These are phyloP conservation scores for Fusarium citri DNA, from an alignment of 2,329 filamentous ascomycete genomes.

Conservation along the genomic window DNA sequence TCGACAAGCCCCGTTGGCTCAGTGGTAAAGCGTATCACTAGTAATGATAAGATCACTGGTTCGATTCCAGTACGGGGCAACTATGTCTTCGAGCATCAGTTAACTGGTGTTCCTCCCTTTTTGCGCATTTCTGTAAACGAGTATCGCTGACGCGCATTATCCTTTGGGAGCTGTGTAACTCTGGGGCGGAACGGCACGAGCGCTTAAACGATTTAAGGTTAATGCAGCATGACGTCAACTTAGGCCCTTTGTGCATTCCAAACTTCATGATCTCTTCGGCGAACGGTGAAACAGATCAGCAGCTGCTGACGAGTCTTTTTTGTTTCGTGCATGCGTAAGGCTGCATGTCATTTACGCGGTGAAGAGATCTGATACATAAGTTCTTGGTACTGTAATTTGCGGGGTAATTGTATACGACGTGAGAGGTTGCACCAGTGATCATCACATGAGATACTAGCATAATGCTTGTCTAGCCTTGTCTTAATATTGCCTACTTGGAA, in stretches of 20 bases:
- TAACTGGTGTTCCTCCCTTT: neutral
- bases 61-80: conserved; percentile 41
- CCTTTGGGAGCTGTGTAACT: neutral
- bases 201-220: conserved; percentile 23
- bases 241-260: neutral
- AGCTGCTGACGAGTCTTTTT: neutral
- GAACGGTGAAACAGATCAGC: neutral
- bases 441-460: neutral
- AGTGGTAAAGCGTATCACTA: conserved; percentile 45
- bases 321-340: neutral
- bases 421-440: neutral
- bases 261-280: neutral
- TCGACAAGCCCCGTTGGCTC: conserved; percentile 37
- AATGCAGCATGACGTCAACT: conserved; percentile 3
- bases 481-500: neutral
- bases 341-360: neutral
- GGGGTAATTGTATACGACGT: neutral
- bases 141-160: neutral
- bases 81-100: neutral
- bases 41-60: conserved; percentile 42
- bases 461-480: neutral
- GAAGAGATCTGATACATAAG: neutral
- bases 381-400: neutral
- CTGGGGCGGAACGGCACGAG: conserved; percentile 3
- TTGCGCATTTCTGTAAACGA: neutral